phyloP scores from a whole-genome alignment of 306 rosid genomes.

The Cyamopsis tetragonoloba region DNA sequence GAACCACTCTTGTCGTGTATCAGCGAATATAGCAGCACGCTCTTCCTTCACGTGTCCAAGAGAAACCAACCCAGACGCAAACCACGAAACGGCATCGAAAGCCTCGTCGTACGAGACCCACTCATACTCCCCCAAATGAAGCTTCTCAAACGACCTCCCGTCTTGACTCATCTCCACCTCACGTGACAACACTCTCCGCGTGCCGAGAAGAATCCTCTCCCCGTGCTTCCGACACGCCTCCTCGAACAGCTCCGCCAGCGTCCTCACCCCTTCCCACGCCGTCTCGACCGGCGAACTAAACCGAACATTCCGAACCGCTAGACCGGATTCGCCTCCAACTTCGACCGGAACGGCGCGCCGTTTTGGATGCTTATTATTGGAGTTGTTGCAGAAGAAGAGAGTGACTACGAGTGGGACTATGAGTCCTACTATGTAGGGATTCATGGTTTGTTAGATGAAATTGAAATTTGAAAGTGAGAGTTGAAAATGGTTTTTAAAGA shows the following conservation, averaged over 20 bases:
- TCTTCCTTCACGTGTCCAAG: constrained; percentile 69
- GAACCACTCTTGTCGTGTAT: constrained; percentile 93
- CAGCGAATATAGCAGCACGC: constrained; percentile 89
- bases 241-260: constrained; percentile 85
- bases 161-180: constrained; percentile 55
- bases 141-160: constrained; percentile 79
- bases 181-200: constrained; percentile 50
- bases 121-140: constrained; percentile 72
- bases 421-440: constrained; percentile 58
- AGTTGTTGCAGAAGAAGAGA: constrained; percentile 48
- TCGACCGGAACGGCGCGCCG: constrained; percentile 55
- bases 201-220: constrained; percentile 57
- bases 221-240: constrained; percentile 48
- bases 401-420: constrained; percentile 67
- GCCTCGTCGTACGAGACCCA: constrained; percentile 69
- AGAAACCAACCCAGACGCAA: constrained; percentile 69
- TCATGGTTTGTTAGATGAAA: constrained; percentile 36
- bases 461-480: not conserved
- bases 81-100: constrained; percentile 61
- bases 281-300: constrained; percentile 49
- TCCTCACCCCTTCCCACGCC: constrained; percentile 74
- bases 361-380: constrained; percentile 32
- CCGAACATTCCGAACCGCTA: constrained; percentile 52
- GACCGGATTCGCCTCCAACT: constrained; percentile 54
- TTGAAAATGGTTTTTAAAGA: not conserved